Evolutionary conservation across 1,284 basidiomycete species (phyloP), one percentile per base, ranked within the genome.

Genomic region (Naganishia cerealis): DNA sequence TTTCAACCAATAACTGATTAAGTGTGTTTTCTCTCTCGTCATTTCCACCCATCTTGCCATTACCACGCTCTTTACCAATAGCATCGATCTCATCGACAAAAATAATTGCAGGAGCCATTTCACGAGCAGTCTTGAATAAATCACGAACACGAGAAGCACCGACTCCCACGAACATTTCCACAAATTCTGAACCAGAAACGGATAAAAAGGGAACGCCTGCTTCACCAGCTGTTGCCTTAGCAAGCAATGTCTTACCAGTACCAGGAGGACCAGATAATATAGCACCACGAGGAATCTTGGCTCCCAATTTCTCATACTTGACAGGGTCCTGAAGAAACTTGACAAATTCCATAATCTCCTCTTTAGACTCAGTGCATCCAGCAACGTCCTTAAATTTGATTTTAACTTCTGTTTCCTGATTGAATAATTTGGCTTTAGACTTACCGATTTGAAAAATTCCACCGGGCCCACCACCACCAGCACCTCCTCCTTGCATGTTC

Each of bases 91-190:
- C 94, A 78, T 97, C 94, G 71, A 97, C 87, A 81, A 97, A 97
- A 79, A 99, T 94, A 84, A 99, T 99, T 79, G 92, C 95, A 0
- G 95, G 95, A 0, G 96, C 93, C 78, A 96, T 87, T 85, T 98
- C 98, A 86, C 93, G 95, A 66, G 95, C 95, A 2, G 90, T 94
- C 38, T 93, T 91, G 79, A 99, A 99, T 66, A 99, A 87, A 82
- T 99, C 95, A 65, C 95, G 89, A 13, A 99, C 96, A 73, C 96
- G 89, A 13, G 93, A 96, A 2, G 95, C 94, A 74, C 95, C 95
- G 67, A 99, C 96, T 83, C 95, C 95, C 72, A 99, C 96, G 78
- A 99, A 99, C 94, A 99, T 98, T 83, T 99, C 96, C 71, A 99
- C 94, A 77, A 99, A 99, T 79, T 99, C 96, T 66, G 95, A 98